Evolutionary conservation across 306 rosid genomes (phyloP).

Genomic region (Vigna mungo): DNA sequence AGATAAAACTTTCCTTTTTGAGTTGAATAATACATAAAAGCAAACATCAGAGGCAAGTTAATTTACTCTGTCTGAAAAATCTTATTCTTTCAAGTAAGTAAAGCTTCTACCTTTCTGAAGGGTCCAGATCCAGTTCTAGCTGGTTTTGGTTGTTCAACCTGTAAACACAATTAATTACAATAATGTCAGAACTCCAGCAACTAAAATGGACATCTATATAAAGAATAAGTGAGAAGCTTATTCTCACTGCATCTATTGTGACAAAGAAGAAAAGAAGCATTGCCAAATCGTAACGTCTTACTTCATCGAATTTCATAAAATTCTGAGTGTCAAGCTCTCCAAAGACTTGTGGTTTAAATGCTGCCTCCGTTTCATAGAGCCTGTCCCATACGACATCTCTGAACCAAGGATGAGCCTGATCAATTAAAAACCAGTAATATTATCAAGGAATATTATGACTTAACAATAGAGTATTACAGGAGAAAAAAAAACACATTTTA

Average conservation of each 20-base stretch:
- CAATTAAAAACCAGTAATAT: constrained; percentile 24
- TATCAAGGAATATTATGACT: constrained; percentile 11
- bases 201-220: constrained; percentile 12
- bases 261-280: too few relatives aligned
- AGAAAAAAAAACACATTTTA: constrained; percentile 24
- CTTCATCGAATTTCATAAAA: constrained; percentile 95
- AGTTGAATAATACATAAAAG: constrained; percentile 23
- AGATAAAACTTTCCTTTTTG: neutral
- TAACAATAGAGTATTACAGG: neutral
- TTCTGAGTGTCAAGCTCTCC: constrained; percentile 97
- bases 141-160: constrained; percentile 77
- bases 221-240: constrained; percentile 13
- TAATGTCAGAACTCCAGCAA: constrained; percentile 18
- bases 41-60: constrained; percentile 30
- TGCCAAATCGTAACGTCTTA: constrained; percentile 39
- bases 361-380: constrained; percentile 87
- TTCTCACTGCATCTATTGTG: too few relatives aligned
- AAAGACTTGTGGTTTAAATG: constrained; percentile 88
- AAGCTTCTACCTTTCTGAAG: constrained; percentile 72
- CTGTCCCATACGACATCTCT: constrained; percentile 74
- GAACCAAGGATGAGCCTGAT: constrained; percentile 94
- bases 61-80: constrained; percentile 21
- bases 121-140: constrained; percentile 77
- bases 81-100: constrained; percentile 25
- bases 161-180: constrained; percentile 44